Evolutionary conservation across 1,284 basidiomycete species (phyloP), one percentile per base, ranked within the genome.

Genomic region (Omphalotus olearius): DNA sequence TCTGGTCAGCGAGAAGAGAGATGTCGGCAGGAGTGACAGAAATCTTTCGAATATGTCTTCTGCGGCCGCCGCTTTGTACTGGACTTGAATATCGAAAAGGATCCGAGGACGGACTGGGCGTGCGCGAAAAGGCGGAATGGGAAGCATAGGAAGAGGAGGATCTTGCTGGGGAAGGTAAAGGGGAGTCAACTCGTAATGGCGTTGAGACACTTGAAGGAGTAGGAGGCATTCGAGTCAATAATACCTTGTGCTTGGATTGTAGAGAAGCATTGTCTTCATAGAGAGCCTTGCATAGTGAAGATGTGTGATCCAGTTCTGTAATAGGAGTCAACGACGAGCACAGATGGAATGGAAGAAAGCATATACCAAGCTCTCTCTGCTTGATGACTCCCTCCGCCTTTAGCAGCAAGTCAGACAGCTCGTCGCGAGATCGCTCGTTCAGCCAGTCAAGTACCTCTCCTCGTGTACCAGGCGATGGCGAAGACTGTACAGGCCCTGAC

Each of bases 341-440:
- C 56, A 58, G 54, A 56, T 60, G 62, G 54, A 47, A 46, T 13
- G 53, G 26, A 26, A 55, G 43, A 9, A 45, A 26, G 42, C 17
- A 65, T 81, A 53, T 63, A 88, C 90, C 88, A 61, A 78, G 76
- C 67, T 90, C 88, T 41, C 88, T 76, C 53, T 84, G 82, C 61
- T 81, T 84, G 56, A 93, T 91, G 43, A 91, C 70, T 51, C 72
- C 76, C 55, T 85, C 84, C 2, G 86, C 88, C 62, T 82, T 82
- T 81, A 78, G 41, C 18, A 91, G 74, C 18, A 51, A 30, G 25
- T 51, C 50, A 25, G 50, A 51, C 20, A 51, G 30, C 59, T 91
- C 88, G 56, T 85, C 85, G 38, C 80, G 73, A n/a, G 84, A 88
- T 60, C 72, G 75, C 55, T 82, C 82, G 56, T 76, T 75, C 64